Conservation (phyloP, 257 asterid species). For the Pogostemon cablin region DNA sequence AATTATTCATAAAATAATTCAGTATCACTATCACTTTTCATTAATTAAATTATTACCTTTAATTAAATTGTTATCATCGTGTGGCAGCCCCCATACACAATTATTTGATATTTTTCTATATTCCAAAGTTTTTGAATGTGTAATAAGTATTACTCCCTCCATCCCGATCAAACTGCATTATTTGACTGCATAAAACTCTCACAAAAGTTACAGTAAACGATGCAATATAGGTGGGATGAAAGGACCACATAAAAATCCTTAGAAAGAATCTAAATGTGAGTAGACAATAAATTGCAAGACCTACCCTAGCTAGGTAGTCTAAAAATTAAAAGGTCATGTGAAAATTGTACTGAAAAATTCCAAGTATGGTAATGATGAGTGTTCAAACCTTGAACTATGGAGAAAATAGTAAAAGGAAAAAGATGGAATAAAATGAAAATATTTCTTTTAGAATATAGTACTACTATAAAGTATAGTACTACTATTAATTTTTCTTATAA, state of each 20-base stretch:
- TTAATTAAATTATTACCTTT: no score
- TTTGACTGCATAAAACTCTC: no score
- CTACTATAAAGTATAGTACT: slow-evolving; percentile 10
- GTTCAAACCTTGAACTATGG: slow-evolving; percentile 29
- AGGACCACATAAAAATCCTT: not conserved
- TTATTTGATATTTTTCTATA: no score
- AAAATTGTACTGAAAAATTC: slow-evolving; percentile 18
- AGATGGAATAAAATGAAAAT: slow-evolving; percentile 27
- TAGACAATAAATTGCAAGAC: slow-evolving; percentile 36
- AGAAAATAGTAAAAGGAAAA: slow-evolving; percentile 32
- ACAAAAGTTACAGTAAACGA: no score
- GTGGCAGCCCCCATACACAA: no score
- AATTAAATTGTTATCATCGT: no score
- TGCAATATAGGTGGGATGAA: not conserved
- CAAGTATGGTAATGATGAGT: slow-evolving; percentile 34
- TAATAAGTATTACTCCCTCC: no score
- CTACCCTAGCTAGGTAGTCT: slow-evolving; percentile 32
- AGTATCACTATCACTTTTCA: no score
- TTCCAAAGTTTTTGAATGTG: no score
- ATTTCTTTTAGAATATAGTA: slow-evolving; percentile 3
- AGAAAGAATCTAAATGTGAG: not conserved
- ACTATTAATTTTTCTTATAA: slow-evolving; percentile 23
- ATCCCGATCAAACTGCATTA: no score
- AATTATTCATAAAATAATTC: no score
- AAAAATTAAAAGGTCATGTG: slow-evolving; percentile 24